These are phyloP conservation scores for Plasmodium vivax DNA, from an alignment of 169 alveolate genomes.

Conservation along the genomic window DNA sequence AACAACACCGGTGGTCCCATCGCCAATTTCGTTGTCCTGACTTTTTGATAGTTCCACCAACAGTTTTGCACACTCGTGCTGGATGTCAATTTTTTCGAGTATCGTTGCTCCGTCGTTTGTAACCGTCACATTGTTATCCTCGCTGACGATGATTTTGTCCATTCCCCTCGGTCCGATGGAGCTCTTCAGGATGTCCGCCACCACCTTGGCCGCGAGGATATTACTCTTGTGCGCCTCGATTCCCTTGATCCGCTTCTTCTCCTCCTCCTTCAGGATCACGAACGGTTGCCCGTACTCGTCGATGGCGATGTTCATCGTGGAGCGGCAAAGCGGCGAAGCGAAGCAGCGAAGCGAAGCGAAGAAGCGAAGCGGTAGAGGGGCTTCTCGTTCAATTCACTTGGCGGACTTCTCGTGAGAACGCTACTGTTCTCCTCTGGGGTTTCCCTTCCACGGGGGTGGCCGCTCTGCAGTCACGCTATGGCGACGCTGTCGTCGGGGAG, in stretches of 20 bases:
- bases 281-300: conserved; percentile 99
- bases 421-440: too few relatives aligned
- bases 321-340: background rate
- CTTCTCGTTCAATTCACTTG: background rate
- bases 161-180: conserved; percentile 99
- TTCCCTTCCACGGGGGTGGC: too few relatives aligned
- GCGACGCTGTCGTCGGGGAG: background rate
- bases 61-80: conserved; percentile 98
- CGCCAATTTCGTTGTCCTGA: conserved; percentile 99
- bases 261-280: conserved; percentile 96
- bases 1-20: conserved; percentile 99
- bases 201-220: conserved; percentile 98
- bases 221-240: conserved; percentile 98
- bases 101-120: conserved; percentile 98
- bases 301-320: conserved; percentile 92
- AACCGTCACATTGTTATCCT: conserved; percentile 98
- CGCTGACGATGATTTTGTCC: conserved; percentile 99
- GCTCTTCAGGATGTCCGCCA: conserved; percentile 95
- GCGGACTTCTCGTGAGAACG: too few relatives aligned
- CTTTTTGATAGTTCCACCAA: conserved; percentile 98
- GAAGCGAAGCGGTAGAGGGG: background rate
- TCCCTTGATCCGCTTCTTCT: conserved; percentile 97
- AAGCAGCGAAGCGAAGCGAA: background rate
- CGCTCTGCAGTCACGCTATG: background rate
- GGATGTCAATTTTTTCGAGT: conserved; percentile 95